These are phyloP conservation scores for Protomyces lactucae-debilis DNA, from an alignment of 1,139 yeast species.

Conservation along the genomic window DNA sequence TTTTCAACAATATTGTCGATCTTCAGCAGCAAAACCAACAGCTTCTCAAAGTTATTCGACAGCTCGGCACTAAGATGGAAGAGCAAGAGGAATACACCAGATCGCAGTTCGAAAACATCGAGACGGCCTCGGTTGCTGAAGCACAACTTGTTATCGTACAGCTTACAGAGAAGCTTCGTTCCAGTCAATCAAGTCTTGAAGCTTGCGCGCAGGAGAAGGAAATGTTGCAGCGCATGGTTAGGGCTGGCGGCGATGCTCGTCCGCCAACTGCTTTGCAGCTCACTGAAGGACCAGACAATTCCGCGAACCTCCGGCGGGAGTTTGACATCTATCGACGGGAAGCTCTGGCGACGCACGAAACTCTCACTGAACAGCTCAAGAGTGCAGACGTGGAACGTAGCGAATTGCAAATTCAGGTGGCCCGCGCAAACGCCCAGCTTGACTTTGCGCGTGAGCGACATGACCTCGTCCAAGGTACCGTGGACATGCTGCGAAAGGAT, in stretches of 20 bases:
- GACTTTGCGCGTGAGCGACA: conserved; percentile 48
- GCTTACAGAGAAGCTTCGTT: conserved; percentile 58
- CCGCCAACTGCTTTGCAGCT: conserved; percentile 24
- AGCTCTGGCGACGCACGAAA: conserved; percentile 43
- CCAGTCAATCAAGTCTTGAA: conserved; percentile 47
- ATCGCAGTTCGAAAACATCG: conserved; percentile 45
- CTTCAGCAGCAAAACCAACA: conserved; percentile 71
- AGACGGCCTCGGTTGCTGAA: conserved; percentile 60
- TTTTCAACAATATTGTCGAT: conserved; percentile 62
- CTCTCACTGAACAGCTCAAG: conserved; percentile 44
- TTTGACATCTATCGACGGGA: conserved; percentile 44
- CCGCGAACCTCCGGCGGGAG: conserved; percentile 37
- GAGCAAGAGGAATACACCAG: conserved; percentile 41
- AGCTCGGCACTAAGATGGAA: conserved; percentile 66
- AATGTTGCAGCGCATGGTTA: conserved; percentile 49
- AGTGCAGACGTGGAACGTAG: conserved; percentile 48
- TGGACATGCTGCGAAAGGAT: conserved; percentile 45
- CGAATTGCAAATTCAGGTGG: conserved; percentile 46
- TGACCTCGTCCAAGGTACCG: conserved; percentile 39
- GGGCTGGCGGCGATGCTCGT: conserved; percentile 37
- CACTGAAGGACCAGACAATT: neutral
- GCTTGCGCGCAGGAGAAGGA: conserved; percentile 63
- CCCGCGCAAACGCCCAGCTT: conserved; percentile 48
- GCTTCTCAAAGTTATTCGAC: conserved; percentile 60
- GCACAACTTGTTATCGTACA: conserved; percentile 72